Evolutionary conservation across 805 yeast species (phyloP), one percentile per base, ranked within the genome.

Genomic region (Suhomyces faveliae): DNA sequence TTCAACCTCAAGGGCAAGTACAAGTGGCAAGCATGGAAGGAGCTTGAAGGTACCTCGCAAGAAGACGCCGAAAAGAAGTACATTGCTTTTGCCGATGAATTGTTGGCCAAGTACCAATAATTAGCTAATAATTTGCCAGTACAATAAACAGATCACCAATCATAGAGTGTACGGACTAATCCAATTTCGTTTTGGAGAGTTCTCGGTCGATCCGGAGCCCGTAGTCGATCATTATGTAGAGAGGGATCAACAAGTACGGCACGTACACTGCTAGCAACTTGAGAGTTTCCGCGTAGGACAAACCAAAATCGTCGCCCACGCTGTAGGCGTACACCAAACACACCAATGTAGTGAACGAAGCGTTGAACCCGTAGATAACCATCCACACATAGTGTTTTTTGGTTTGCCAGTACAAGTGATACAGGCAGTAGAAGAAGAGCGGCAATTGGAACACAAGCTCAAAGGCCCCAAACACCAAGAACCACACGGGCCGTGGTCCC

Each of bases 1-100:
- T 89, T 94, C 68, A 96, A 90, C 73, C 79, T 94, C 74, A 89
- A 87, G 76, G 97, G 92, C 58, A 90, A 95, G 73, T 87, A 88
- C 81, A 94, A 94, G 79, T 94, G 98, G 98, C 92, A 91, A 66
- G 80, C 98, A 7, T 94, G 98, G 98, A 85, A 85, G 61, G 84
- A 83, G 60, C 74, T 85, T 63, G 86, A 87, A 75, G 99, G 99
- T 49, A 80, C 80, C 51, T 71, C 89, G 35, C 87, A 87, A 71
- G 96, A 82, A 58, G 97, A 89, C 29, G 99, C 99, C 51, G 98
- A 92, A 77, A 54, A 78, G 59, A 78, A 89, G 61, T 82, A 87
- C 74, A 87, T 87, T 62, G 84, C 66, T 8, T 71, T 86, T 39
- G 92, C 82, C 46, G 82, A 81, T 57, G 79, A 79, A 63, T 74